These are phyloP conservation scores for Boletus subcaerulescens DNA, from an alignment of 768 basidiomycete species.

Conservation along the genomic window DNA sequence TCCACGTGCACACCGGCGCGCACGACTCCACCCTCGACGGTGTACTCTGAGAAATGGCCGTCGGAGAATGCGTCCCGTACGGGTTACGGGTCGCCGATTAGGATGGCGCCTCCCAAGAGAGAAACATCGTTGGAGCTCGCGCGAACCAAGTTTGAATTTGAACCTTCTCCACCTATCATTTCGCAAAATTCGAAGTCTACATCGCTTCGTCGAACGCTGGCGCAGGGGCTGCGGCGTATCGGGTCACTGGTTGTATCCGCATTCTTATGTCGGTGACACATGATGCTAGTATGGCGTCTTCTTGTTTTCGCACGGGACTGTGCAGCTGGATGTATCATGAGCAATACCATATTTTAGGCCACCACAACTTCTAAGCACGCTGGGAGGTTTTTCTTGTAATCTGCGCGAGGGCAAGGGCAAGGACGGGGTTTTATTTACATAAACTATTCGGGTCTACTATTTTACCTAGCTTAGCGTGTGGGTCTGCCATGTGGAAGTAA, in stretches of 20 bases:
- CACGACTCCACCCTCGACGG: conserved; percentile 27
- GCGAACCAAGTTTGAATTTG: conserved; percentile 23
- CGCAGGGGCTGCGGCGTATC: conserved; percentile 25
- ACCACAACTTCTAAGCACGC: conserved; percentile 5
- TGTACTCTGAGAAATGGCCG: conserved; percentile 32
- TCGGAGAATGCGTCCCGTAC: conserved; percentile 24
- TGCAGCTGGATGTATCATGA: conserved; percentile 22
- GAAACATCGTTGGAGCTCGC: conserved; percentile 22
- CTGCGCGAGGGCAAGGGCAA: conserved; percentile 5
- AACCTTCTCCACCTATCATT: conserved; percentile 18
- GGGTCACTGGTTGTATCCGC: conserved; percentile 30
- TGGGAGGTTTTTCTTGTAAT: conserved; percentile 13
- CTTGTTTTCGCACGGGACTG: conserved; percentile 23
- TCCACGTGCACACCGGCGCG: conserved; percentile 30
- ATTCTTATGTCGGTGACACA: conserved; percentile 30
- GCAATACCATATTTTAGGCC: conserved; percentile 21
- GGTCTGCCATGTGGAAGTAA: conserved; percentile 21
- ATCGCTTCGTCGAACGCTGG: conserved; percentile 23
- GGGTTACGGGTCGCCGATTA: conserved; percentile 21
- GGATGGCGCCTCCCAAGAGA: conserved; percentile 20
- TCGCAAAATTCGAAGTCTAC: conserved; percentile 23
- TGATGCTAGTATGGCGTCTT: conserved; percentile 4
- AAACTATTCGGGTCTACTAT: conserved; percentile 21
- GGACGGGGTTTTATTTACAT: conserved; percentile 28
- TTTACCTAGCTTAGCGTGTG: conserved; percentile 7